A percentile compares a stretch with the other conserved stretches of the same genome.
Conservation (phyloP, 2,329 filamentous ascomycete genomes). For the Fusarium luffae region DNA sequence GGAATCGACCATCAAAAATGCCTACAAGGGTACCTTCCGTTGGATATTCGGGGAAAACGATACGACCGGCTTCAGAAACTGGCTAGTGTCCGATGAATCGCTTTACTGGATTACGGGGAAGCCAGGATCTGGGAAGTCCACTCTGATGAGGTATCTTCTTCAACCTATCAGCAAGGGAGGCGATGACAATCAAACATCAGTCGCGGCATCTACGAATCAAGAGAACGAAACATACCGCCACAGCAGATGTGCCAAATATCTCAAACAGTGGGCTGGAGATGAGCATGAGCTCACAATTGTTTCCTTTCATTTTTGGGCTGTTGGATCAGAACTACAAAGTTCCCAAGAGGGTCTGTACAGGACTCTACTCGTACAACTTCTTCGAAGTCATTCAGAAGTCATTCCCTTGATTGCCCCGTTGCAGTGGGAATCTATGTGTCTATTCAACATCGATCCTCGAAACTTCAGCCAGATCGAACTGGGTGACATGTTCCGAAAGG, state of each 20-base stretch:
- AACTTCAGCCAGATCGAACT: not conserved
- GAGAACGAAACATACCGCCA: rapidly evolving
- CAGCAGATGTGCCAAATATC: not conserved
- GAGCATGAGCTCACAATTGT: not conserved
- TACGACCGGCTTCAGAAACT: not conserved
- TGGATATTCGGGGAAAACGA: constrained; percentile 6
- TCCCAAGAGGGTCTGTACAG: not conserved
- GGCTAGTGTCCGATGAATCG: not conserved
- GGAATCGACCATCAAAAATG: constrained; percentile 15
- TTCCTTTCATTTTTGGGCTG: constrained; percentile 31
- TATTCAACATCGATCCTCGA: not conserved
- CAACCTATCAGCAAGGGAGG: not conserved
- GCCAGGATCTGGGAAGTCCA: constrained; percentile 18
- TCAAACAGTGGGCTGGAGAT: not conserved
- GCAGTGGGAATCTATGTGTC: constrained; percentile 13
- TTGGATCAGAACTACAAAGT: constrained; percentile 3
- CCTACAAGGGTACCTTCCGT: constrained; percentile 10
- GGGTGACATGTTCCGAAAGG: not conserved
- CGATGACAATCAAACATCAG: not conserved
- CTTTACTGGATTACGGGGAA: constrained; percentile 33
- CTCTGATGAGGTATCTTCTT: constrained; percentile 11
- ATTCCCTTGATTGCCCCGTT: not conserved
- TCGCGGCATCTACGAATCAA: rapidly evolving
- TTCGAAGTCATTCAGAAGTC: not conserved
- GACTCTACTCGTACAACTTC: constrained; percentile 12